A percentile compares a stretch with the other conserved stretches of the same genome.
These are phyloP conservation scores for Claviceps sorghi DNA, from an alignment of 2,329 filamentous ascomycete species.

Conservation along the genomic window DNA sequence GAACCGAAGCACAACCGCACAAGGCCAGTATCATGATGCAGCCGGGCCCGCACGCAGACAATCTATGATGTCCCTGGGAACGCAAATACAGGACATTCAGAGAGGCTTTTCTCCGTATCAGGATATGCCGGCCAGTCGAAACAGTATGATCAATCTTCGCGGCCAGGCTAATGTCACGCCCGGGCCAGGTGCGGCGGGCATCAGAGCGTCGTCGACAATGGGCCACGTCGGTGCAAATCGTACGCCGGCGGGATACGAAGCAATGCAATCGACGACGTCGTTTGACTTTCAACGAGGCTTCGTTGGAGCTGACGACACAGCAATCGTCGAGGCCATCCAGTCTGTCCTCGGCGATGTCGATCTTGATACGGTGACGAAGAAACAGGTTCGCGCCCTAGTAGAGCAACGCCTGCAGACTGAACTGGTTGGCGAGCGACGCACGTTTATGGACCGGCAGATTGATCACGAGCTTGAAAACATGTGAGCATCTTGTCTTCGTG, in stretches of 20 bases:
- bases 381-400: slow-evolving; percentile 80
- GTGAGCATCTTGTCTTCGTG: slow-evolving; percentile 32
- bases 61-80: slow-evolving; percentile 54
- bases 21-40: slow-evolving; percentile 33
- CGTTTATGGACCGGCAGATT: slow-evolving; percentile 85
- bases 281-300: slow-evolving; percentile 47
- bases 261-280: slow-evolving; percentile 34
- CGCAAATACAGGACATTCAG: slow-evolving; percentile 27
- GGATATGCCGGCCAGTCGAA: slow-evolving; percentile 35
- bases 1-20: slow-evolving; percentile 25
- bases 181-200: slow-evolving; percentile 19
- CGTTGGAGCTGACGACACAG: slow-evolving; percentile 59
- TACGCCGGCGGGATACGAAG: slow-evolving; percentile 28
- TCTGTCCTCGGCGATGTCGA: slow-evolving; percentile 75
- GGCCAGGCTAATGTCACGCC: slow-evolving; percentile 34
- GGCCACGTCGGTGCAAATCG: slow-evolving; percentile 34
- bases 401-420: slow-evolving; percentile 90
- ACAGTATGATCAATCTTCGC: slow-evolving; percentile 48
- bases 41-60: slow-evolving; percentile 46
- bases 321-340: slow-evolving; percentile 75
- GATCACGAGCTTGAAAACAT: slow-evolving; percentile 88
- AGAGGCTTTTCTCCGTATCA: slow-evolving; percentile 44
- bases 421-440: slow-evolving; percentile 67
- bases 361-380: slow-evolving; percentile 95
- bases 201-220: slow-evolving; percentile 30